Evolutionary conservation across 2,329 filamentous ascomycete species (phyloP), one percentile per base, ranked within the genome.

Genomic region (Paramyrothecium sp.): DNA sequence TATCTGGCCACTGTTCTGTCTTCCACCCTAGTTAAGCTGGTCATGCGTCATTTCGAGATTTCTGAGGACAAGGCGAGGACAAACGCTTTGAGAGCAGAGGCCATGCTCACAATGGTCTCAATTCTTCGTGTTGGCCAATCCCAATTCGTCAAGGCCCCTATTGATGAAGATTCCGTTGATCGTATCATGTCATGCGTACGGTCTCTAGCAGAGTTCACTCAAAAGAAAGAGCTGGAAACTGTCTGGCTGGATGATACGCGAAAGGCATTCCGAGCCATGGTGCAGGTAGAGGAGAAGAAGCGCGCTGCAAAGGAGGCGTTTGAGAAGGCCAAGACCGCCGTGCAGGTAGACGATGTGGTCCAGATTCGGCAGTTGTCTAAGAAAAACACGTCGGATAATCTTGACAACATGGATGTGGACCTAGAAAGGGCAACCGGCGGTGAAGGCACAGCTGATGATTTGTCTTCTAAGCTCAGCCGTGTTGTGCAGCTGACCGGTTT

Each of bases 71-170:
- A 82, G 48, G 90, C 91, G 48, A 89, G 95, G 44, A 98, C 94
- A 30, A 99, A 99, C 67, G 93, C 94, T 30, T 84, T 99, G 23
- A 89, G 92, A 53, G 95, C 95, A 3, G 95, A 99, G 75, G 95
- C 95, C 49, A 99, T 99, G 95, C 84, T 99, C 54, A 98, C 99
- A 71, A 97, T 98, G 93, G 97, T 99, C 66, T 98, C 95, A 5
- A 96, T 99, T 65, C 92, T 99, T 64, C 92, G 95, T 53, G 95
- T 97, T 59, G 95, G 95, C 46, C 95, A 99, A 76, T 98, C 94
- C n/a, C 92, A 97, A 62, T 99, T 99, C 65, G 95, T 96, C 70
- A 98, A 98, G 79, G 90, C 92, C 1, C 91, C 92, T 2, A 98
- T 99, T 62, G 95, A 99, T 61, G 95, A 99, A 73, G 95, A 99